Evolutionary conservation across 257 asterid genomes (phyloP), one percentile per base, ranked within the genome.

Genomic region (Anisodus acutangulus): DNA sequence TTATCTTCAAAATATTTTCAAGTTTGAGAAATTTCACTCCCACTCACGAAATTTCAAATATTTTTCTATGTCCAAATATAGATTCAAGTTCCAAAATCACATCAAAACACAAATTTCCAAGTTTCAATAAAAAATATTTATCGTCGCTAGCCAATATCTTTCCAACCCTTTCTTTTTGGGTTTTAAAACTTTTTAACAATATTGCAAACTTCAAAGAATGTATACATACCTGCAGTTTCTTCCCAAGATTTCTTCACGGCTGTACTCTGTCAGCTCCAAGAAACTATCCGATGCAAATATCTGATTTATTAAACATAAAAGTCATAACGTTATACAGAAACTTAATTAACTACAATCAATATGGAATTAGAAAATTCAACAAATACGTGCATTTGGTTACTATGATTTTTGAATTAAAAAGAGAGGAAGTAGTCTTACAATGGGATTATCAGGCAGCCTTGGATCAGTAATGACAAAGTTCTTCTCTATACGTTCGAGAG

Each of bases 221-320:
- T 54, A 2, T 26, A 62, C 26, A 9, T 83, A 95, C 99, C 99
- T 93, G 97, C 99, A 97, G 87, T 97, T 97, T 86, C 98, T 91
- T 13, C 99, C 99, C 91, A 97, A 86, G 79, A 97, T 93, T 85
- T 97, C 99, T 90, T 97, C 99, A 81, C 99, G 89, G 67, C 98
- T 93, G 82, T 97, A 97, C 91, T 97, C 99, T 1, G 99, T 97
- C 86, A 97, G 84, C 95, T 97, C 98, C 97, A 97, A 91, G 93
- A 97, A 97, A 88, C 99, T 97, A 90, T 97, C 99, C 49, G 99
- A 97, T 51, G 99, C 99, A 85, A 97, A 97, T 58, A 97, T 97
- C 98, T 97, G 83, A 41, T 69, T 83, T 51, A 19, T 79, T 59
- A 64, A 90, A 55, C 8, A 9, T 16, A 3, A 39, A 74, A 4